Percentiles rank a stretch among this genome's conserved stretches.
Evolutionary conservation across 1,139 yeast species (phyloP).

Genomic region (Diutina scorzettiae): DNA sequence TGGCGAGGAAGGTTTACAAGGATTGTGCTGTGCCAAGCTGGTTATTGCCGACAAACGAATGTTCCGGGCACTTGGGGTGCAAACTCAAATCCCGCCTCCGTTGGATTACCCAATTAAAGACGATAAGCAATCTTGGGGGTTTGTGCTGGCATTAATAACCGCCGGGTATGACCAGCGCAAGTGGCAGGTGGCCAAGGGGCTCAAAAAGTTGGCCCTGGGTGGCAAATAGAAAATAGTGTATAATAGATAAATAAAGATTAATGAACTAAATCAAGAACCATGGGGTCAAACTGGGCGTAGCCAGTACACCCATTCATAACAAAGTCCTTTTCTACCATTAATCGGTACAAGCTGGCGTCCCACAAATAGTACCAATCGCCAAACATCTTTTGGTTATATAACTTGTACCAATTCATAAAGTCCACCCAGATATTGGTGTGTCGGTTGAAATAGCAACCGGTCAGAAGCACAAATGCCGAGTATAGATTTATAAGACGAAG

Average conservation of each 20-base stretch:
- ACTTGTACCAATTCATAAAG: not conserved
- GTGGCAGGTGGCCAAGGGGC: constrained; percentile 46
- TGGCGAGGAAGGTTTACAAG: constrained; percentile 90
- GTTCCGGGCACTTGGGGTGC: constrained; percentile 41
- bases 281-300: not conserved
- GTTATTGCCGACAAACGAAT: constrained; percentile 76
- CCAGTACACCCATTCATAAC: not conserved
- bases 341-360: not conserved
- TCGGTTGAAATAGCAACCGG: not conserved
- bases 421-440: not conserved
- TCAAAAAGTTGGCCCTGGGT: constrained; percentile 28
- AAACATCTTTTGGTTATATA: not conserved
- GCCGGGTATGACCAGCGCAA: constrained; percentile 76
- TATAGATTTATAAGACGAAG: not conserved
- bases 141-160: constrained; percentile 67
- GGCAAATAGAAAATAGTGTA: constrained; percentile 8
- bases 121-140: constrained; percentile 76
- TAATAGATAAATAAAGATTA: too few species aligned
- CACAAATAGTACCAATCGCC: not conserved
- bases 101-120: constrained; percentile 84
- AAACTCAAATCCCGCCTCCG: constrained; percentile 76
- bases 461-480: not conserved
- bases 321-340: not conserved
- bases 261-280: not conserved
- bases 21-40: constrained; percentile 76